Conservation (phyloP, 2,329 filamentous ascomycete species). For the Helotiales sp. region DNA sequence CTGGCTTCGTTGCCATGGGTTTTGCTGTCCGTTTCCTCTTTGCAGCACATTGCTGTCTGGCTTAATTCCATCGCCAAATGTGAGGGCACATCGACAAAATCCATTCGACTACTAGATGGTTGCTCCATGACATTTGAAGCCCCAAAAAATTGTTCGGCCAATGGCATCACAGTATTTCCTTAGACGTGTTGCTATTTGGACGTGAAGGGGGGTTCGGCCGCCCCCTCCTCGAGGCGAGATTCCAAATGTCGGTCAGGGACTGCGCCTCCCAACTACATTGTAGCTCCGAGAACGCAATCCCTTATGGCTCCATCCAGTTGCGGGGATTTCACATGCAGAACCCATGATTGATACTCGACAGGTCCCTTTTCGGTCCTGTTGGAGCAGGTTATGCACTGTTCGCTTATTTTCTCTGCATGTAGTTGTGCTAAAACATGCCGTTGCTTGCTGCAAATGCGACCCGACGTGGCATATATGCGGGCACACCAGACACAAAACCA, state of each 20-base stretch:
- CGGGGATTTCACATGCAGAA: background rate
- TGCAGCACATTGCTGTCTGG: too few relatives aligned
- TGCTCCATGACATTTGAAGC: too few relatives aligned
- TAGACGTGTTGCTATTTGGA: background rate
- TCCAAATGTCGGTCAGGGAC: slow-evolving; percentile 1
- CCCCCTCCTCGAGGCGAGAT: background rate
- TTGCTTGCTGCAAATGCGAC: background rate
- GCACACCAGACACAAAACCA: background rate
- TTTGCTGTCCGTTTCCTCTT: too few relatives aligned
- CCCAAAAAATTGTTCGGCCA: too few relatives aligned
- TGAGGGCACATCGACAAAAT: background rate
- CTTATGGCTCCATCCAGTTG: background rate
- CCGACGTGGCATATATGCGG: background rate
- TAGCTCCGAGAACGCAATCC: background rate
- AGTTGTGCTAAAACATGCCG: background rate
- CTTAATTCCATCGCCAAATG: background rate
- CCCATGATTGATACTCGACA: background rate
- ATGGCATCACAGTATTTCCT: background rate
- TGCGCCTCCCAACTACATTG: background rate
- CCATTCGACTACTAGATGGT: background rate
- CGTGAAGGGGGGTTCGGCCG: too few relatives aligned
- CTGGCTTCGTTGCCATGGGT: too few relatives aligned
- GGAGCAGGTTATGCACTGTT: background rate
- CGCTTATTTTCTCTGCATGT: background rate
- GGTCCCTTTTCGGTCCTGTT: background rate